Evolutionary conservation across 768 basidiomycete genomes (phyloP), one percentile per base, ranked within the genome.

Genomic region (Galerina marginata): DNA sequence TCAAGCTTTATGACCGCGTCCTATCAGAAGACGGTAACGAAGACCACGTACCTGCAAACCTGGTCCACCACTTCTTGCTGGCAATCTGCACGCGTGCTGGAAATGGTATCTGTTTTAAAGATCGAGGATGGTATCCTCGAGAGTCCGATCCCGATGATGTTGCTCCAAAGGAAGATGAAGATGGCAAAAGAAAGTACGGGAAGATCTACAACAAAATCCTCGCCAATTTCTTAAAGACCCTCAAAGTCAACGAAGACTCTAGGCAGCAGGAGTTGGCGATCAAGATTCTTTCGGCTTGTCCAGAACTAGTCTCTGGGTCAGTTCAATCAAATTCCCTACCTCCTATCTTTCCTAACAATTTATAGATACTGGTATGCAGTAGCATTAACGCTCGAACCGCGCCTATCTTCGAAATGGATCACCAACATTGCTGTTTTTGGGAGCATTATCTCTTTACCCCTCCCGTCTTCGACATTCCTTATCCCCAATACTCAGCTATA

Each of bases 371-470:
- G 92, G 90, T 71, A 86, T 12, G 80, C 80, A 1, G 86, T 84
- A 4, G 81, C 82, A 2, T 74, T 93, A 37, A 90, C 92, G 0
- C 80, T 96, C 4, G 94, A 96, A 66, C 93, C 95, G 0, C 87
- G 94, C 2, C 82, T 95, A 5, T 92, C 92, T 0, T 91, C 91
- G 0, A 90, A 89, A 69, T 99, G 96, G 95, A 88, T 98, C 36
- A 86, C 90, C 0, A 96, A 95, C 59, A 88, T 97, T 64, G 80
- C 92, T 4, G 91, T 95, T 69, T 86, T 93, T 42, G 92, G 90
- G 2, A 81, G 81, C 7, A 83, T 98, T 54, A 81, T 97, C 52
- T 89, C 91, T 0, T 82, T 95, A 0, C 86, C 92, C 0, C 75
- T 95, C 2, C 93, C 95, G 0, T 65, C 77, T 0, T 65, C 77